phyloP scores from a whole-genome alignment of 495 filamentous ascomycete genomes.

The Tuber indicum region DNA sequence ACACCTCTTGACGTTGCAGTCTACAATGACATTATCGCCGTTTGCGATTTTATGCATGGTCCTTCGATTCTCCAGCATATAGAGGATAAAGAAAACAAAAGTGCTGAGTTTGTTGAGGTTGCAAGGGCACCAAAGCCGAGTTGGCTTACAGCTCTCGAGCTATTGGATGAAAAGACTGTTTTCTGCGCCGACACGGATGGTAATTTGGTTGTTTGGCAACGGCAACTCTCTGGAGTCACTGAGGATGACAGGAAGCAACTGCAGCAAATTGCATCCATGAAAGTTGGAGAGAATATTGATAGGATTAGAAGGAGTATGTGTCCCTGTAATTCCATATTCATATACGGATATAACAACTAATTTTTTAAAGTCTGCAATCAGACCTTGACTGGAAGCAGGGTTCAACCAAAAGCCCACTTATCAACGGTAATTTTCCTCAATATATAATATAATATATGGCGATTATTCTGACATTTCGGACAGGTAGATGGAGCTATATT shows the following conservation, averaged over 20 bases:
- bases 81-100: constrained; percentile 22
- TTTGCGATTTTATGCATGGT: constrained; percentile 93
- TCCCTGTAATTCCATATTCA: constrained; percentile 11
- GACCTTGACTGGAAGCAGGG: constrained; percentile 19
- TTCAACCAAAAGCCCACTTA: constrained; percentile 70
- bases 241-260: constrained; percentile 65
- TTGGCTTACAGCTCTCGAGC: constrained; percentile 73
- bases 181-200: constrained; percentile 78
- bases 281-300: constrained; percentile 88
- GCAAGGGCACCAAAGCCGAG: constrained; percentile 72
- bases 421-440: constrained; percentile 65
- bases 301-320: constrained; percentile 56
- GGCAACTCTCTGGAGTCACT: constrained; percentile 64
- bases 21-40: constrained; percentile 62
- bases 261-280: constrained; percentile 68
- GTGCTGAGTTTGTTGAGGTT: constrained; percentile 58
- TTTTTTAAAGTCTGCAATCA: constrained; percentile 20
- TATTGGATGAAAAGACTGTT: constrained; percentile 64
- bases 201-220: constrained; percentile 71
- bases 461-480: constrained; percentile 32
- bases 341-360: background rate
- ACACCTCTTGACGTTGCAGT: constrained; percentile 79
- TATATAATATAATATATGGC: background rate
- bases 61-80: constrained; percentile 65
- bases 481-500: constrained; percentile 89